Evolutionary conservation across 2,329 filamentous ascomycete genomes (phyloP), one percentile per base, ranked within the genome.

Genomic region (Tolypocladium guangdongense): DNA sequence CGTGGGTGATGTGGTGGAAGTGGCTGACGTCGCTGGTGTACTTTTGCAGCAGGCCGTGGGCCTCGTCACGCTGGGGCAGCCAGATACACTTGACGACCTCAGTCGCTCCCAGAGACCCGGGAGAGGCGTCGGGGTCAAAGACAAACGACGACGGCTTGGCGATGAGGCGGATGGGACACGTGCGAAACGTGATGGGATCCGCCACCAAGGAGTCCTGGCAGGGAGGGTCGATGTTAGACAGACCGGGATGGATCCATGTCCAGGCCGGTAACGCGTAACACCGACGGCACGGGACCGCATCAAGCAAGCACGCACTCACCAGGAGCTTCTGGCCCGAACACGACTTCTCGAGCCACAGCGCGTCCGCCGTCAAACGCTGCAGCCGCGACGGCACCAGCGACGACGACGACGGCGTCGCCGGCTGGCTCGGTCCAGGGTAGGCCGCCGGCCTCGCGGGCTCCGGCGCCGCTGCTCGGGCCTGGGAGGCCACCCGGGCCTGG

Each of bases 61-160:
- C 60, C 56, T 69, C 67, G 7, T 66, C 62, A 20, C 64, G 62
- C 11, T 59, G 61, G 35, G 67, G 67, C 7, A 69, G 50, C 67
- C 67, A 68, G 24, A 69, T 64, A 47, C 66, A 68, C 51, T 59
- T 65, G 38, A 63, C 61, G 14, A 64, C 64, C 43, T 68, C 63
- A 20, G 62, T 54, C 1, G 60, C 59, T 2, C 63, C 58, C 16
- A 59, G 57, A 0, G 59, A 54, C 0, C 59, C 60, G 8, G 60
- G 57, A 1, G 59, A 51, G 14, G 48, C 57, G n/a, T 61, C 56
- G 35, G 60, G 61, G 50, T 66, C 64, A 36, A 67, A 62, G n/a
- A 68, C 49, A 47, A 65, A 67, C 7, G 60, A 60, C n/a, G 66
- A 66, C 22, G 66, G 64, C 16, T 63, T 64, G 20, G 60, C 60